Conservation (phyloP, 371 early-diverging fungal species). For the Actinomortierella wolfii region DNA sequence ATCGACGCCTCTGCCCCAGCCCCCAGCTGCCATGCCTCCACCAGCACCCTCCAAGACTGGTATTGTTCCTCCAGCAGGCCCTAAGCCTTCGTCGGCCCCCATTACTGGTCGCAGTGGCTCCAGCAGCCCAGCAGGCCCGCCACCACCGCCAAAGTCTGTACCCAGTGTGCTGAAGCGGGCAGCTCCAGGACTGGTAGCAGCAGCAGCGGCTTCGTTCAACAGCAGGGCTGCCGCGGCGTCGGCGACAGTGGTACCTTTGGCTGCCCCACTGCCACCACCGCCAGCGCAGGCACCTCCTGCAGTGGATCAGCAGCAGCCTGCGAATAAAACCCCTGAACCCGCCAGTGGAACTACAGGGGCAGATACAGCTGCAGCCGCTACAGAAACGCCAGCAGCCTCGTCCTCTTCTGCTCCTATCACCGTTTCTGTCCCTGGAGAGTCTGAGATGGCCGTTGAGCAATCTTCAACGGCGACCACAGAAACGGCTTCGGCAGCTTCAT, state of each 20-base stretch:
- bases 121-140: conserved; percentile 11
- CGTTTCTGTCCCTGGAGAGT: neutral
- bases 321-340: neutral
- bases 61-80: conserved; percentile 31
- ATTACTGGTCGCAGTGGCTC: neutral
- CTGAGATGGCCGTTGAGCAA: neutral
- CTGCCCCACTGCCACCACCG: neutral
- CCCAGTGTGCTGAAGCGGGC: conserved; percentile 36
- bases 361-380: conserved; percentile 1
- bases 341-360: conserved; percentile 1
- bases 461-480: conserved; percentile 2
- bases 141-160: conserved; percentile 19
- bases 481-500: neutral
- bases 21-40: conserved; percentile 15
- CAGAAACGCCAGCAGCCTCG: neutral
- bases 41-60: conserved; percentile 14
- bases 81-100: conserved; percentile 5
- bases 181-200: conserved; percentile 9
- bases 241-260: no score
- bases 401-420: neutral
- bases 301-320: neutral
- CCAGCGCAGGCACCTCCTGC: neutral
- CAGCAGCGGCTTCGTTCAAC: no score
- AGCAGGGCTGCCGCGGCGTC: no score
- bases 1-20: conserved; percentile 26